phyloP scores from a whole-genome alignment of 2,329 filamentous ascomycete genomes.

The Zelopaecilomyces penicillatus region DNA sequence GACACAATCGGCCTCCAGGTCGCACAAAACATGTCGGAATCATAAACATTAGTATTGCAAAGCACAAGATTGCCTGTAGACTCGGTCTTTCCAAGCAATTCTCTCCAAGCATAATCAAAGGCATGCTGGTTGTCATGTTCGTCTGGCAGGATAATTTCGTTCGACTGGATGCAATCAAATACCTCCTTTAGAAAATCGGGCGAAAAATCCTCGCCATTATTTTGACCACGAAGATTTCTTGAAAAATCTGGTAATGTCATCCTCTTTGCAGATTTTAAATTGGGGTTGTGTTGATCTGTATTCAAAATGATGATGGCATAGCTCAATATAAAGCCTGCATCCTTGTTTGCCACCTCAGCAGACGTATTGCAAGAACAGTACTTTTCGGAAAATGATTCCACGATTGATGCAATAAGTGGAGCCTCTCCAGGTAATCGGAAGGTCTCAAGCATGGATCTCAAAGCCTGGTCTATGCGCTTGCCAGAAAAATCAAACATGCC shows the following conservation, averaged over 20 bases:
- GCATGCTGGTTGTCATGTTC: constrained; percentile 96
- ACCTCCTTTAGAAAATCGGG: constrained; percentile 77
- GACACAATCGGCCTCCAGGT: constrained; percentile 95
- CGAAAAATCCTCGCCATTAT: constrained; percentile 75
- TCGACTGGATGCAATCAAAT: constrained; percentile 81
- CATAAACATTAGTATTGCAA: constrained; percentile 88
- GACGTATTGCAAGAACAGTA: constrained; percentile 66
- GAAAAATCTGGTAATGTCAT: constrained; percentile 82
- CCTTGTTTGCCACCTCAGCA: constrained; percentile 71
- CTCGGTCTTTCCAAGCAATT: constrained; percentile 77
- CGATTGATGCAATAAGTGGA: constrained; percentile 83
- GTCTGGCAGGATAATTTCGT: constrained; percentile 94
- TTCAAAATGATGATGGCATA: constrained; percentile 98
- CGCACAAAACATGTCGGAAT: constrained; percentile 93
- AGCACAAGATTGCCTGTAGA: constrained; percentile 64
- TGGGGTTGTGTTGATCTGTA: constrained; percentile 93
- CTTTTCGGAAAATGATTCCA: constrained; percentile 78
- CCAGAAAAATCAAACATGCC: constrained; percentile 79
- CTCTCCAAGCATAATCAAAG: constrained; percentile 97
- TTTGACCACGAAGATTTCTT: constrained; percentile 83
- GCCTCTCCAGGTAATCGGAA: constrained; percentile 94
- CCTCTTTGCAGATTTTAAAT: constrained; percentile 66
- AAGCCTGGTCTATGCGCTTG: constrained; percentile 82
- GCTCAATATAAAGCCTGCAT: constrained; percentile 81
- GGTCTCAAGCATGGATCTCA: constrained; percentile 77